Percentiles rank a stretch among this genome's conserved stretches.
These are phyloP conservation scores for Acorus gramineus DNA, from an alignment of 106 monocot species.

Conservation along the genomic window DNA sequence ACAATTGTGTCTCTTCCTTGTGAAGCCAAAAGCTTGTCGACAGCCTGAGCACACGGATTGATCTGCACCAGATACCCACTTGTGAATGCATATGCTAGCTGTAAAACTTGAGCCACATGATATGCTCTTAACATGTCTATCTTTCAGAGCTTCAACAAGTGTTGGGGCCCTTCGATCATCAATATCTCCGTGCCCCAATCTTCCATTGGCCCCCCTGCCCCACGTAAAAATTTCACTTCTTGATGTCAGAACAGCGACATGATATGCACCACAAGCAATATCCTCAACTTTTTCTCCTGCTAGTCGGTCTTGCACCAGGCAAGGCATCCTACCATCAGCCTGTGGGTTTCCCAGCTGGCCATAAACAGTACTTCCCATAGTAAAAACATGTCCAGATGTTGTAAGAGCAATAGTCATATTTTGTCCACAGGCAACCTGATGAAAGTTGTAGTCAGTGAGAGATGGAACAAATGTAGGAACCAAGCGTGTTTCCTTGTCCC, in stretches of 20 bases:
- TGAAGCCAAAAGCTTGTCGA: slow-evolving; percentile 75
- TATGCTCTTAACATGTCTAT: slow-evolving; percentile 77
- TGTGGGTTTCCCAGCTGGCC: slow-evolving; percentile 64
- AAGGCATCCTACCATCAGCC: slow-evolving; percentile 59
- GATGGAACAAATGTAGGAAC: slow-evolving; percentile 58
- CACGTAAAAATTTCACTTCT: slow-evolving; percentile 73
- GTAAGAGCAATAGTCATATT: slow-evolving; percentile 56
- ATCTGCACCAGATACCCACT: slow-evolving; percentile 73
- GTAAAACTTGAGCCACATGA: slow-evolving; percentile 78
- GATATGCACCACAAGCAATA: slow-evolving; percentile 56
- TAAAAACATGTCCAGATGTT: slow-evolving; percentile 58
- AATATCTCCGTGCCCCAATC: slow-evolving; percentile 67
- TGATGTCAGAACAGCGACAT: slow-evolving; percentile 59
- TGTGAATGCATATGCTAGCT: slow-evolving; percentile 75
- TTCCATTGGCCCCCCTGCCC: slow-evolving; percentile 76
- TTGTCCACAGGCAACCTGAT: slow-evolving; percentile 67
- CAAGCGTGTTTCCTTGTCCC: slow-evolving; percentile 54
- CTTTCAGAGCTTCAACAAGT: slow-evolving; percentile 59
- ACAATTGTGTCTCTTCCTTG: slow-evolving; percentile 76
- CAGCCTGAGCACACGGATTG: slow-evolving; percentile 72
- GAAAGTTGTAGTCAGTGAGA: slow-evolving; percentile 59
- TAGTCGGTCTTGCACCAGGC: slow-evolving; percentile 53
- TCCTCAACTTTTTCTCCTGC: slow-evolving; percentile 56
- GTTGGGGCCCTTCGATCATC: slow-evolving; percentile 57
- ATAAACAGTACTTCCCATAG: slow-evolving; percentile 58